A percentile compares a stretch with the other conserved stretches of the same genome.
phyloP scores from a whole-genome alignment of 371 early-diverging fungal genomes.

The Lichtheimia ornata region DNA sequence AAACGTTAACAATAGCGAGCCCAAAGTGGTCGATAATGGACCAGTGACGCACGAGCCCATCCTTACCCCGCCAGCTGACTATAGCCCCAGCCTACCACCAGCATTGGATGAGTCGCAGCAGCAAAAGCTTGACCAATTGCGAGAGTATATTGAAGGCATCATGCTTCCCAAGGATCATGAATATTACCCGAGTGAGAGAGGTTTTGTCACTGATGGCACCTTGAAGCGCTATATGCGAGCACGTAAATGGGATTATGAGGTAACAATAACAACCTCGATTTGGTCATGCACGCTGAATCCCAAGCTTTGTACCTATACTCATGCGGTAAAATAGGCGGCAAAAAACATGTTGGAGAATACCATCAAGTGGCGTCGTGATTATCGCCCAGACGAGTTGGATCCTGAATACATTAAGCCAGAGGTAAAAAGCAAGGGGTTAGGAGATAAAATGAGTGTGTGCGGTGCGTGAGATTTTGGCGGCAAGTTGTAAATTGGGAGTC shows the following conservation, averaged over 20 bases:
- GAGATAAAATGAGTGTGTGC: too few relatives aligned
- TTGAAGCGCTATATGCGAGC: conserved; percentile 79
- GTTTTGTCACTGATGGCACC: conserved; percentile 58
- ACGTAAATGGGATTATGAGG: conserved; percentile 68
- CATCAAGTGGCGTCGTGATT: conserved; percentile 76
- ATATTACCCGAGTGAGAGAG: conserved; percentile 50
- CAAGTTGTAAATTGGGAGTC: too few relatives aligned
- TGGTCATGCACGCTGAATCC: background rate
- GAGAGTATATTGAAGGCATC: conserved; percentile 50
- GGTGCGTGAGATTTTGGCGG: too few relatives aligned
- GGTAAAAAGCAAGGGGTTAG: conserved; percentile 29
- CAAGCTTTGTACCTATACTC: background rate
- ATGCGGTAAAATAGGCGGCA: conserved; percentile 35
- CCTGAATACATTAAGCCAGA: conserved; percentile 75
- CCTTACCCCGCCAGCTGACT: conserved; percentile 28
- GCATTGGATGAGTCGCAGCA: conserved; percentile 51
- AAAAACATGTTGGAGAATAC: conserved; percentile 68
- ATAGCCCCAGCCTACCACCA: conserved; percentile 21
- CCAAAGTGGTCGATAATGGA: conserved; percentile 19
- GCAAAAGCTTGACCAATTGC: conserved; percentile 45
- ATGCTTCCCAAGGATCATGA: conserved; percentile 51
- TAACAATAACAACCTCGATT: conserved; percentile 9
- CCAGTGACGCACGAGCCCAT: conserved; percentile 39
- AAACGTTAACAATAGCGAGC: background rate
- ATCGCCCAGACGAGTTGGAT: conserved; percentile 72